Evolutionary conservation across 495 filamentous ascomycete species (phyloP).

Genomic region (Podospora comata): DNA sequence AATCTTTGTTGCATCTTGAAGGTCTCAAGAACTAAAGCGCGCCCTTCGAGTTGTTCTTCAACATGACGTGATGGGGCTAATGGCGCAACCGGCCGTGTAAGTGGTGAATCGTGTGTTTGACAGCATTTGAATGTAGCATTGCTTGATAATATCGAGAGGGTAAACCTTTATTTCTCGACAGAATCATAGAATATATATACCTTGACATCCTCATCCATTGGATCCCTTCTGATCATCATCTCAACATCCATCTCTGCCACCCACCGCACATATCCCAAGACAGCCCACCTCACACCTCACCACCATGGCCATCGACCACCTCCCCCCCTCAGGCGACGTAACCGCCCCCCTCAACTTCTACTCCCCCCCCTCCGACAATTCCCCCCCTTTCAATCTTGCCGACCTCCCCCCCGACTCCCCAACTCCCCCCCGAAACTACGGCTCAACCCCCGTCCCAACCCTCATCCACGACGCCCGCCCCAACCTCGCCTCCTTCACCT

Average conservation of each 20-base stretch:
- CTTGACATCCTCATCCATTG: background rate
- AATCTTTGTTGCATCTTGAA: background rate
- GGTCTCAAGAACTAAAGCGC: background rate
- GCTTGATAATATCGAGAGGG: slow-evolving; percentile 2
- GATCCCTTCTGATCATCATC: background rate
- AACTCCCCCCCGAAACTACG: slow-evolving; percentile 60
- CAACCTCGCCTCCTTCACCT: slow-evolving; percentile 59
- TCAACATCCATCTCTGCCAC: slow-evolving; percentile 20
- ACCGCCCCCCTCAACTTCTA: slow-evolving; percentile 67
- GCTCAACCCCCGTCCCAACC: slow-evolving; percentile 42
- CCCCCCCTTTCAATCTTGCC: slow-evolving; percentile 67
- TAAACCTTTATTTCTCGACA: background rate
- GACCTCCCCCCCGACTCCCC: slow-evolving; percentile 54
- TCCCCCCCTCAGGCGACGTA: slow-evolving; percentile 64
- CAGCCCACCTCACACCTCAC: background rate
- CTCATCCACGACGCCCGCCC: slow-evolving; percentile 49
- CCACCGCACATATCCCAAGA: slow-evolving; percentile 26
- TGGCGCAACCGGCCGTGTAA: slow-evolving; percentile 18
- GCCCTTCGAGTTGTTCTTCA: slow-evolving; percentile 7
- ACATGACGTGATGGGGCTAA: slow-evolving; percentile 13
- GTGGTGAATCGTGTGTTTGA: background rate
- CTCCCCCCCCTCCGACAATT: slow-evolving; percentile 58
- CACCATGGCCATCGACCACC: slow-evolving; percentile 21
- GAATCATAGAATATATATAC: background rate
- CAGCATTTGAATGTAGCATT: slow-evolving; percentile 14